phyloP scores from a whole-genome alignment of 108 stramenopile species.

The Pseudonitzschia multiseries region DNA sequence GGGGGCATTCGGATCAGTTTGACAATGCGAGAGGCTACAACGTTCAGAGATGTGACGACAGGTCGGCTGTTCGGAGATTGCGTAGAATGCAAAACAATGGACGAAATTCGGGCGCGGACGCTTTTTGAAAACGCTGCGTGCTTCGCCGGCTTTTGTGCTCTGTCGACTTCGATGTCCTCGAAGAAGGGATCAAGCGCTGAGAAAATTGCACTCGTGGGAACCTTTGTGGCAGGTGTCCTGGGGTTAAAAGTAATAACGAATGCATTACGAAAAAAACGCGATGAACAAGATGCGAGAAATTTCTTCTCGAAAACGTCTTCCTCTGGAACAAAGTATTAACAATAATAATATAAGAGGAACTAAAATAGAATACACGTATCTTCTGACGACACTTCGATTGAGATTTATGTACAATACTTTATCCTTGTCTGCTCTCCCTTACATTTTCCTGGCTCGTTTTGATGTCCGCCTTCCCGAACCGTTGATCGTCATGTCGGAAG shows the following conservation, averaged over 20 bases:
- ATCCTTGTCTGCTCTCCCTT: not conserved
- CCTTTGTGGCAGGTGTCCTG: conserved; percentile 21
- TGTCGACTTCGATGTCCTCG: conserved; percentile 29
- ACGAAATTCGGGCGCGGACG: conserved; percentile 25
- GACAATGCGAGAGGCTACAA: conserved; percentile 66
- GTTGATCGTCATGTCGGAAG: not conserved
- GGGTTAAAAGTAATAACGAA: conserved; percentile 37
- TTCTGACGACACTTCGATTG: not conserved
- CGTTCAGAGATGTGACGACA: conserved; percentile 56
- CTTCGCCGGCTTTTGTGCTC: conserved; percentile 42
- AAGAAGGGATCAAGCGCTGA: conserved; percentile 1
- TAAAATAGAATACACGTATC: not conserved
- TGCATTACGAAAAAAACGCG: conserved; percentile 24
- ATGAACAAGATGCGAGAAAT: conserved; percentile 58
- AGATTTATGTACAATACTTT: not conserved
- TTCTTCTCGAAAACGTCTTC: conserved; percentile 72
- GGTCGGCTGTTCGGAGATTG: conserved; percentile 69
- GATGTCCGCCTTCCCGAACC: not conserved
- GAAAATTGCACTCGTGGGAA: conserved; percentile 13
- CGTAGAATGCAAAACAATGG: conserved; percentile 32
- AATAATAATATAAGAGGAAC: not conserved
- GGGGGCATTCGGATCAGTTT: conserved; percentile 53
- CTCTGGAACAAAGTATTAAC: conserved; percentile 71
- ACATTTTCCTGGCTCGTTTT: not conserved
- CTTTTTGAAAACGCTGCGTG: conserved; percentile 41